These are phyloP conservation scores for Saksenaea vasiformis DNA, from an alignment of 371 early-diverging fungal species.

Conservation along the genomic window DNA sequence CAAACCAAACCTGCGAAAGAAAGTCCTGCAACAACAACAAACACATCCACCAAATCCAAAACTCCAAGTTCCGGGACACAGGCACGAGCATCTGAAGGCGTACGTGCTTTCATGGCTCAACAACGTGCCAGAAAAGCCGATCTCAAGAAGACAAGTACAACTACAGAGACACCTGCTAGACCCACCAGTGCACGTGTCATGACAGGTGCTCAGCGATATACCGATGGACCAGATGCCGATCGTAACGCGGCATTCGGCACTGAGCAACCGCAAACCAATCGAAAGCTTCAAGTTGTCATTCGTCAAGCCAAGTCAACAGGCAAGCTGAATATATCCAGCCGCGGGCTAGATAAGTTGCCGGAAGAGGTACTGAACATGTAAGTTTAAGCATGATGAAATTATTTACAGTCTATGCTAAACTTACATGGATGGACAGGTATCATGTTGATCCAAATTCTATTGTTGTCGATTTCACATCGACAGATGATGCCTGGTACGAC, in stretches of 20 bases:
- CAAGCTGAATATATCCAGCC: conserved; percentile 71
- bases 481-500: conserved; percentile 64
- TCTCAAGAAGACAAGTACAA: conserved; percentile 9
- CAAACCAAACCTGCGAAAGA: neutral
- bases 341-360: conserved; percentile 65
- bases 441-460: conserved; percentile 59
- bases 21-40: conserved; percentile 11
- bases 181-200: conserved; percentile 22
- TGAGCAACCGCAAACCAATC: conserved; percentile 12
- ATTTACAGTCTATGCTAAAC: neutral
- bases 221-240: conserved; percentile 12
- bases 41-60: conserved; percentile 3
- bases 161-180: neutral
- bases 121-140: conserved; percentile 36
- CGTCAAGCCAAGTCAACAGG: conserved; percentile 54
- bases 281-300: conserved; percentile 36
- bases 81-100: conserved; percentile 34
- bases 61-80: neutral
- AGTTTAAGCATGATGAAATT: neutral
- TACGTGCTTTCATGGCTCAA: conserved; percentile 48
- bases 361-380: conserved; percentile 63
- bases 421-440: conserved; percentile 35
- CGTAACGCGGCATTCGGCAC: conserved; percentile 17
- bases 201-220: conserved; percentile 42
- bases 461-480: conserved; percentile 56